These are phyloP conservation scores for Arthrobotrys megalospora DNA, from an alignment of 2,329 filamentous ascomycete genomes.

Conservation along the genomic window DNA sequence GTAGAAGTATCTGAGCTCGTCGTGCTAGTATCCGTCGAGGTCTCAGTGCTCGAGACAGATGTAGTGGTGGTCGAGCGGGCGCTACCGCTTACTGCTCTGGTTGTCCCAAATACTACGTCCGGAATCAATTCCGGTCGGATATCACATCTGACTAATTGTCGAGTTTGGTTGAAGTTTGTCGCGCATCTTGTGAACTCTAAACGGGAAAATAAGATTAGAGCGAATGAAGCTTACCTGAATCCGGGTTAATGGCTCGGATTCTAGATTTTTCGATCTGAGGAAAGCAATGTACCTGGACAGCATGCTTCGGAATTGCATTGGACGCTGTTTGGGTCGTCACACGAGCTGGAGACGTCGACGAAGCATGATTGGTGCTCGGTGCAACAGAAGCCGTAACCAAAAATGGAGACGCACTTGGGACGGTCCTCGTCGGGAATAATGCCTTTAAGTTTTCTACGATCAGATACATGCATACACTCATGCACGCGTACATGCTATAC, in stretches of 20 bases:
- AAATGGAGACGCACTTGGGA: conserved; percentile 22
- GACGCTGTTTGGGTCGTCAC: conserved; percentile 6
- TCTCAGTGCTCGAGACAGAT: conserved; percentile 1
- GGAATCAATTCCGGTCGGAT: conserved; percentile 20
- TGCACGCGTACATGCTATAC: background rate
- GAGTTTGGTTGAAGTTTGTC: conserved; percentile 25
- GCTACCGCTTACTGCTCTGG: background rate
- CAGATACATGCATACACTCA: background rate
- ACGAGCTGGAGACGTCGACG: conserved; percentile 17
- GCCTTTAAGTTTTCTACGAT: background rate
- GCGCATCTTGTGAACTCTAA: conserved; percentile 32
- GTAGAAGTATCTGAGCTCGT: background rate
- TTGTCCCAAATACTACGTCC: conserved; percentile 19
- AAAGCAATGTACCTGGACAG: conserved; percentile 11
- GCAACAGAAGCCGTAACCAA: conserved; percentile 37
- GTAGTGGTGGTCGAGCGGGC: conserved; percentile 10
- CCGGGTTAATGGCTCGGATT: conserved; percentile 11
- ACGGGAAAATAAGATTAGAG: conserved; percentile 10
- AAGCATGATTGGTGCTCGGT: conserved; percentile 36
- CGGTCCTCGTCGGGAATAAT: conserved; percentile 30
- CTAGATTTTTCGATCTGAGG: conserved; percentile 10
- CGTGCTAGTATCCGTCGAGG: conserved; percentile 1
- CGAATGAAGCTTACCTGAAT: conserved; percentile 20
- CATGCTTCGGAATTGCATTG: conserved; percentile 12
- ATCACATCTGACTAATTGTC: conserved; percentile 17